Base-by-base conservation (phyloP, 2,329 filamentous ascomycete species). In the Penicillium sumatraense region DNA sequence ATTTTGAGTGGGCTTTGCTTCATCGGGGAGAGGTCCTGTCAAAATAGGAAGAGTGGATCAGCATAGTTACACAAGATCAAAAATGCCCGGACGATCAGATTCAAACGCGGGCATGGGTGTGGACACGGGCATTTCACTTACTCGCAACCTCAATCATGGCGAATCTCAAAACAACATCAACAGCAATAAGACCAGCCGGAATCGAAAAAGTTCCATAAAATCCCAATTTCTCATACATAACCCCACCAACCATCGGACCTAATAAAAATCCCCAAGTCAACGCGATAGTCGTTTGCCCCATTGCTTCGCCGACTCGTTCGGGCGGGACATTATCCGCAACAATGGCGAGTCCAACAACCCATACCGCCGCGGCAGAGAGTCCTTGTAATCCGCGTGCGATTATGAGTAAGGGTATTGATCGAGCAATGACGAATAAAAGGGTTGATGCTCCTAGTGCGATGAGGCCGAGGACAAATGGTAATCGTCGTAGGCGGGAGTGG, bases 111-210 rank as follows among this genome's bases (percentile, higher is more conserved):
- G n/a, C n/a, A n/a, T n/a, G n/a, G n/a, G n/a, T n/a, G n/a, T n/a
- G n/a, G n/a, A n/a, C n/a, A n/a, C n/a, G n/a, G n/a, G n/a, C n/a
- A n/a, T n/a, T n/a, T n/a, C 14, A 44, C 56, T 45, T 46, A 61
- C 59, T 53, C 10, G 56, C n/a, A 13, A 53, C 54, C 68, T 88
- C 86, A 16, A 88, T 79, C 61, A 89, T 79, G 2, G 85, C 67
- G 2, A 85, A 65, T 14, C 86, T 81, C 77, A 88, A 81, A 14
- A 82, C 55, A 50, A 88, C 83, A 66, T 89, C 86, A 8, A 88
- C 57, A 0, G 69, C 75, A 1, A 88, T 67, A 5, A 87, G 65
- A 0, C 72, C 80, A n/a, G 83, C 62, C 1, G 71, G 68, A 29
- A 72, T 58, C 3, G 59, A 56, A 53, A 71, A 73, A 4, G 72